Evolutionary conservation across 129 eudicot genomes (phyloP).

Genomic region (Tagetes patula): DNA sequence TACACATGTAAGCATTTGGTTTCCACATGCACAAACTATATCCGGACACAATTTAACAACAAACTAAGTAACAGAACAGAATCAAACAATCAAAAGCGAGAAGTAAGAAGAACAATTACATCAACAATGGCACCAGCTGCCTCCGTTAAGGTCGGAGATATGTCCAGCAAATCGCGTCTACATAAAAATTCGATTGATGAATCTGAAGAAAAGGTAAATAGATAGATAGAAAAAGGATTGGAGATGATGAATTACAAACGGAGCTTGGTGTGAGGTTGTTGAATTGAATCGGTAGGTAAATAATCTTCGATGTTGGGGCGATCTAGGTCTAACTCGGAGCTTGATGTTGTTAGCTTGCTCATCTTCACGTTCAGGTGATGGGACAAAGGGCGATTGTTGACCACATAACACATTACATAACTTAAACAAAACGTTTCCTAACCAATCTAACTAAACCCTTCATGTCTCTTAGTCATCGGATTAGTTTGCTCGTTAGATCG

Average conservation of each 20-base stretch:
- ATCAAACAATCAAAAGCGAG: neutral
- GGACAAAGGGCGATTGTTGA: neutral
- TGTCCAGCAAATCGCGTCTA: constrained; percentile 82
- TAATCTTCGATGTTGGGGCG: constrained; percentile 83
- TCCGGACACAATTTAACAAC: neutral
- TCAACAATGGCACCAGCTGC: constrained; percentile 94
- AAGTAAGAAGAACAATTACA: constrained; percentile 33
- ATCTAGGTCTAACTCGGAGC: constrained; percentile 77
- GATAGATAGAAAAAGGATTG: neutral
- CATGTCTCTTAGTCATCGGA: too few species aligned
- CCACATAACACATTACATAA: neutral
- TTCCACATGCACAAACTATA: neutral
- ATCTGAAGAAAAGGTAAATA: neutral
- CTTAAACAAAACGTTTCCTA: too few species aligned
- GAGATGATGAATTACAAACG: constrained; percentile 40
- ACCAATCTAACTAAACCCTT: too few species aligned
- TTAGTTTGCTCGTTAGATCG: too few species aligned
- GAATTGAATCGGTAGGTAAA: constrained; percentile 65
- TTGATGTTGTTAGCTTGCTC: constrained; percentile 42
- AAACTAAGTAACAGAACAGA: neutral
- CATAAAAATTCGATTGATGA: neutral
- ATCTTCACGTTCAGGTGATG: constrained; percentile 9
- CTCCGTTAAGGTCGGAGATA: constrained; percentile 76
- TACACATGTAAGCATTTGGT: neutral
- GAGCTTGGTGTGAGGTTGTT: constrained; percentile 64